A percentile compares a stretch with the other conserved stretches of the same genome.
These are phyloP conservation scores for Lagenidium giganteum DNA, from an alignment of 352 stramenopile species.

Conservation along the genomic window DNA sequence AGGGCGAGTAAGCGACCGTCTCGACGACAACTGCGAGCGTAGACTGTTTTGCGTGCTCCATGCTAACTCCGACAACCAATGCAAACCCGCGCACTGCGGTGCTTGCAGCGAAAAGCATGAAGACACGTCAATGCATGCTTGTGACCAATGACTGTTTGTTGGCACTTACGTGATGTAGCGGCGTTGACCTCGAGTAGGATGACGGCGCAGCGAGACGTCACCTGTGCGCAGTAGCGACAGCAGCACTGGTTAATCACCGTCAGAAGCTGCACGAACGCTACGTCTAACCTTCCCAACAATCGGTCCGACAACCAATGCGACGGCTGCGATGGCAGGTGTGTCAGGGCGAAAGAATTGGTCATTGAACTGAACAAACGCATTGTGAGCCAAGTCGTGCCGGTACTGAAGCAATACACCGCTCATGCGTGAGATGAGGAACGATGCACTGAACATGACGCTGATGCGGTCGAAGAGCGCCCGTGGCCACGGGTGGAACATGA, in stretches of 20 bases:
- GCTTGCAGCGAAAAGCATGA: too few relatives aligned
- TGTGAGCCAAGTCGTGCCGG: too few relatives aligned
- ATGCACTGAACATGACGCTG: too few relatives aligned
- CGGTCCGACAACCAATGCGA: conserved; percentile 32
- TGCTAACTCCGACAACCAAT: conserved; percentile 14
- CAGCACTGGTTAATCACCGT: too few relatives aligned
- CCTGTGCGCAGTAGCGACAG: neutral
- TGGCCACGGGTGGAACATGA: conserved; percentile 56
- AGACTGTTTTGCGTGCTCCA: conserved; percentile 1
- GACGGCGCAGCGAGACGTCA: conserved; percentile 7
- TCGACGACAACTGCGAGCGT: conserved; percentile 1
- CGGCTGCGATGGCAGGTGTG: conserved; percentile 12
- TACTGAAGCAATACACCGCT: too few relatives aligned
- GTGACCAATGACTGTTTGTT: too few relatives aligned
- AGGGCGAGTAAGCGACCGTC: conserved; percentile 17
- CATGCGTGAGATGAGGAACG: too few relatives aligned
- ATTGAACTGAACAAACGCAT: too few relatives aligned
- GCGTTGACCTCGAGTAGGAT: conserved; percentile 34
- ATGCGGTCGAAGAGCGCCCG: conserved; percentile 46
- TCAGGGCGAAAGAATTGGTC: too few relatives aligned
- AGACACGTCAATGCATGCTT: too few relatives aligned
- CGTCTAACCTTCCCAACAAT: conserved; percentile 27
- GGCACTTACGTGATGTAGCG: conserved; percentile 15
- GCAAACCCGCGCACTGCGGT: conserved; percentile 18
- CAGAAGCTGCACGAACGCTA: conserved; percentile 10